Conservation (phyloP, 306 rosid species). For the Quillaja saponaria region DNA sequence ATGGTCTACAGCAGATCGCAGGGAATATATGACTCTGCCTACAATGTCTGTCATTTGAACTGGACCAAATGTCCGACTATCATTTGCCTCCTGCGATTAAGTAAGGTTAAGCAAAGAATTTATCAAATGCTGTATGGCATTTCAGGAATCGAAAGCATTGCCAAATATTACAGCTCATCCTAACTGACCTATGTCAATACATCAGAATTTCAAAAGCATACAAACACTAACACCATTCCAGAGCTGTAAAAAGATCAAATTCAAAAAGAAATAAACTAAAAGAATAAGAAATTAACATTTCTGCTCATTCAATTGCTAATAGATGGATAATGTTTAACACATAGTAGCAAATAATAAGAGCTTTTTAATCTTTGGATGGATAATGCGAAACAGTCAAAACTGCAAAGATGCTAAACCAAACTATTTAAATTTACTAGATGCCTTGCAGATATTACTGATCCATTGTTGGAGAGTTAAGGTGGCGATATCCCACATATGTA, state of each 20-base stretch:
- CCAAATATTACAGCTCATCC: constrained; percentile 14
- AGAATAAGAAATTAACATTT: constrained; percentile 7
- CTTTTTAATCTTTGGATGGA: neutral
- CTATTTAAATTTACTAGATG: constrained; percentile 1
- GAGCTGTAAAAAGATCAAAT: neutral
- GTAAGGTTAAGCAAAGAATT: constrained; percentile 16
- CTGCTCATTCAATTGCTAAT: constrained; percentile 2
- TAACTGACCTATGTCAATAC: constrained; percentile 17
- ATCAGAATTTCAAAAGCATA: constrained; percentile 14
- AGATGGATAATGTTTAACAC: no score
- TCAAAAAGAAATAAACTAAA: constrained; percentile 9
- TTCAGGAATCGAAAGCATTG: constrained; percentile 22
- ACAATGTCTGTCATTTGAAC: constrained; percentile 76
- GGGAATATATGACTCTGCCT: constrained; percentile 90
- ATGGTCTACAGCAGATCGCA: constrained; percentile 90
- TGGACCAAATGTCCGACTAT: constrained; percentile 92
- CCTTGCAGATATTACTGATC: neutral
- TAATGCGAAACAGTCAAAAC: neutral
- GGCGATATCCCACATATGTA: no score
- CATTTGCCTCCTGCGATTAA: constrained; percentile 78
- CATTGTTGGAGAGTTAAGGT: neutral
- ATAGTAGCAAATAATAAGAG: constrained; percentile 14
- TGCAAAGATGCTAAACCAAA: neutral
- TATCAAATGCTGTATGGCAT: neutral
- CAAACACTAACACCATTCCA: constrained; percentile 8